These are phyloP conservation scores for Hsuehochloa calcarea DNA, from an alignment of 176 grass and related monocot genomes.

Conservation along the genomic window DNA sequence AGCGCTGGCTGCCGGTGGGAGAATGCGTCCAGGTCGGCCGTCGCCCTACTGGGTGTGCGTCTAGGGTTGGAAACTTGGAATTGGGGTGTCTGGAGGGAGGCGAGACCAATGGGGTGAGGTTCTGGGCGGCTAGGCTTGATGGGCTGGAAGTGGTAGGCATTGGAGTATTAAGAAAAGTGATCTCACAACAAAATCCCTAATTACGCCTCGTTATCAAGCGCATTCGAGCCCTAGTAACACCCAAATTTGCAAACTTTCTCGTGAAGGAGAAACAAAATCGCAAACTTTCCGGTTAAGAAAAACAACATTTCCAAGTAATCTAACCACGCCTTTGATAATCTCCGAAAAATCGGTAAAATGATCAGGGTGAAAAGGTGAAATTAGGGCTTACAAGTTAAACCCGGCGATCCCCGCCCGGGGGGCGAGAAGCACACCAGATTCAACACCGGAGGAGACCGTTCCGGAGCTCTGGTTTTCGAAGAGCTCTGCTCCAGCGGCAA, in stretches of 20 bases:
- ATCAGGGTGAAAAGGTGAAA: not conserved
- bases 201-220: not conserved
- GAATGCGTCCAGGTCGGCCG: too few relatives aligned
- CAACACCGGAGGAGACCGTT: not conserved
- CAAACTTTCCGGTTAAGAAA: not conserved
- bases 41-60: not conserved
- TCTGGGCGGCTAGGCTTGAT: not conserved
- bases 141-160: not conserved
- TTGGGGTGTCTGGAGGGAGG: not conserved
- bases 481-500: not conserved
- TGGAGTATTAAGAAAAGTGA: not conserved
- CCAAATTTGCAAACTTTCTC: not conserved
- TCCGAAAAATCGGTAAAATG: not conserved
- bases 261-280: not conserved
- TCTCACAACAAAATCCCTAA: not conserved
- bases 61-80: not conserved
- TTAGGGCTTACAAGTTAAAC: slow-evolving; percentile 14
- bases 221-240: not conserved
- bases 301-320: not conserved
- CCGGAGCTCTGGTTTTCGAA: not conserved
- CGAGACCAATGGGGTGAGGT: not conserved
- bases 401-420: not conserved
- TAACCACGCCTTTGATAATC: not conserved
- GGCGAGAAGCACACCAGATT: not conserved
- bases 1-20: too few relatives aligned